Evolutionary conservation across 2,329 filamentous ascomycete species (phyloP).

Genomic region (Colletotrichum godetiae): DNA sequence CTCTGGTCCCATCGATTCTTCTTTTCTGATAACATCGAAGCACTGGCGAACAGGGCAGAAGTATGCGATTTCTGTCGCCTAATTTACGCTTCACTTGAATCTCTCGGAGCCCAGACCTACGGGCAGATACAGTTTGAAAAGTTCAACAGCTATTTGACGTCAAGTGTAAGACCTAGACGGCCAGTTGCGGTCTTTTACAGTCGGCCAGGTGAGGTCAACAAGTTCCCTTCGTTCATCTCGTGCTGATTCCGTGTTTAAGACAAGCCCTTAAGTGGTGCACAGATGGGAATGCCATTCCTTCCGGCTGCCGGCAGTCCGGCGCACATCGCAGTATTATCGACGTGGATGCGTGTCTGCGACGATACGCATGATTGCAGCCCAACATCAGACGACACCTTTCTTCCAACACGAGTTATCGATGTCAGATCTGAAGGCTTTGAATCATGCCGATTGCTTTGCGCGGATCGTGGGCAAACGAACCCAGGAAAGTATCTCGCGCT

Average conservation of each 20-base stretch:
- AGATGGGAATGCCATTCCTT: background rate
- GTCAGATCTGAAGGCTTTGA: background rate
- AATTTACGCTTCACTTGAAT: background rate
- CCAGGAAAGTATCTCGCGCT: background rate
- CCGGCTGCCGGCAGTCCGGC: background rate
- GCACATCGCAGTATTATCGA: background rate
- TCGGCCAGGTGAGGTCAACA: background rate
- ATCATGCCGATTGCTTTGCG: background rate
- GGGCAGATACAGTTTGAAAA: background rate
- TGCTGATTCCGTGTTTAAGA: background rate
- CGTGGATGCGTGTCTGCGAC: background rate
- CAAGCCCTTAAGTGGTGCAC: background rate
- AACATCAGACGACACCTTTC: background rate
- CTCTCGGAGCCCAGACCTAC: background rate
- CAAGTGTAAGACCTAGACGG: background rate
- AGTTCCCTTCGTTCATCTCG: background rate
- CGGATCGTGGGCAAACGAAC: background rate
- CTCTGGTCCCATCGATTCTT: background rate
- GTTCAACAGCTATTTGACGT: background rate
- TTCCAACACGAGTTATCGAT: background rate
- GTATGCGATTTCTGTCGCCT: background rate
- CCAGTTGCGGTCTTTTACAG: background rate
- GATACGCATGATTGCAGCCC: background rate
- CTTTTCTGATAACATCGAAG: background rate
- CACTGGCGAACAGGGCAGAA: fast-evolving